Evolutionary conservation across 2,329 filamentous ascomycete species (phyloP), one percentile per base, ranked within the genome.

Genomic region (Penicillium hordei): DNA sequence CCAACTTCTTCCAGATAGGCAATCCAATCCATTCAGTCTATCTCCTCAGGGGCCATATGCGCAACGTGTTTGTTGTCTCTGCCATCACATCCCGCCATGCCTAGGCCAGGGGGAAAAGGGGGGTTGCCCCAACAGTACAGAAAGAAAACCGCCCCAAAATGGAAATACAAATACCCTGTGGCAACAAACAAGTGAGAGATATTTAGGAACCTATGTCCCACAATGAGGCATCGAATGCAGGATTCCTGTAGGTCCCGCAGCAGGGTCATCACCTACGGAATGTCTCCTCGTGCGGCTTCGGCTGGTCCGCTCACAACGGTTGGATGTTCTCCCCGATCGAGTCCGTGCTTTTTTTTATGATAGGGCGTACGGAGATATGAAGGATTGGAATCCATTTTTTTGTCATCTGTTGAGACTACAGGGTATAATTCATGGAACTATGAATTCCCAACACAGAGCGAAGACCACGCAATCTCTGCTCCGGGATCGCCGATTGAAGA

Each of bases 1-100:
- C 60, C 48, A 33, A 63, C 19, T 19, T 7, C 12, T 34, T 42
- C 27, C 21, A 29, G 34, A 50, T 52, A 43, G 19, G 27, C 38
- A 48, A 51, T 38, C 29, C 45, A 44, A 50, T 55, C 31, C 38
- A 42, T 52, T 38, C 57, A 50, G 50, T 51, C 57, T 49, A 60
- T 52, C 46, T 56, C 59, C 43, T 19, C 29, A 55, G 43, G 51
- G 58, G 36, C 46, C 58, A 54, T 48, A 58, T 60, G 45, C 39
- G 36, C 55, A 57, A 65, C 63, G 64, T 66, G 61, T 61, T 65
- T 64, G 57, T 58, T 62, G 53, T 60, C 19, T 54, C 45, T 49
- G 38, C 53, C 55, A 52, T 58, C 17, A 43, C 58, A 57, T 60
- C 34, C 58, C 51, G 58, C 53, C 29, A 43, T 56, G 55, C 29